Conservation (phyloP, 129 eudicot genomes). For the Kitagawia praeruptora region DNA sequence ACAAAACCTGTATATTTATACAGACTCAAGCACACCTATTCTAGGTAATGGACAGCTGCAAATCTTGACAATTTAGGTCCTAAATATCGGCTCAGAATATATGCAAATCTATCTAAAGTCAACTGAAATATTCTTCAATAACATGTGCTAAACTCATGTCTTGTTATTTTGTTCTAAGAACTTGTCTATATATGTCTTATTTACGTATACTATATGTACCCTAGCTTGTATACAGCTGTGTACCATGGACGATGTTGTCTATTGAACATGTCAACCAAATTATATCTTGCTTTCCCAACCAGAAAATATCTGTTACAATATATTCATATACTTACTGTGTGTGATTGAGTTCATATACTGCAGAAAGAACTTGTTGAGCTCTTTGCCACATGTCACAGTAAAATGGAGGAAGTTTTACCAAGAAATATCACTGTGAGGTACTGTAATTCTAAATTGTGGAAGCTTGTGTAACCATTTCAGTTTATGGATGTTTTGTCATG, state of each 20-base stretch:
- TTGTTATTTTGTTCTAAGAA: not conserved
- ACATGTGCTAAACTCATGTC: too few relatives aligned
- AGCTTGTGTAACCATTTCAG: not conserved
- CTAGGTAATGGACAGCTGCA: too few relatives aligned
- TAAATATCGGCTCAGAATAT: too few relatives aligned
- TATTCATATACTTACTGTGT: not conserved
- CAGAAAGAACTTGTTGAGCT: slow-evolving; percentile 70
- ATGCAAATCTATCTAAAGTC: too few relatives aligned
- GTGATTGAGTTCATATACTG: not conserved
- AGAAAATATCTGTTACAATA: not conserved
- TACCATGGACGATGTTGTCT: not conserved
- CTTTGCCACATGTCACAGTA: slow-evolving; percentile 61
- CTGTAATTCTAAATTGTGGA: not conserved
- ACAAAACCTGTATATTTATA: too few relatives aligned
- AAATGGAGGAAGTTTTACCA: slow-evolving; percentile 76
- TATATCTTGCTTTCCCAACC: not conserved
- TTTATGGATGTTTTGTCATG: not conserved
- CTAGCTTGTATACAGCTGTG: not conserved
- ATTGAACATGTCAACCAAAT: not conserved
- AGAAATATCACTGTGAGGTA: slow-evolving; percentile 53
- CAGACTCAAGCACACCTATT: too few relatives aligned
- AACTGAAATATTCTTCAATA: too few relatives aligned
- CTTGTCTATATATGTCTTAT: not conserved
- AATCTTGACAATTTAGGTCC: too few relatives aligned
- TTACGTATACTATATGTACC: not conserved